Evolutionary conservation across 31 red algal species (phyloP).

Genomic region (Porphyra umbilicalis): DNA sequence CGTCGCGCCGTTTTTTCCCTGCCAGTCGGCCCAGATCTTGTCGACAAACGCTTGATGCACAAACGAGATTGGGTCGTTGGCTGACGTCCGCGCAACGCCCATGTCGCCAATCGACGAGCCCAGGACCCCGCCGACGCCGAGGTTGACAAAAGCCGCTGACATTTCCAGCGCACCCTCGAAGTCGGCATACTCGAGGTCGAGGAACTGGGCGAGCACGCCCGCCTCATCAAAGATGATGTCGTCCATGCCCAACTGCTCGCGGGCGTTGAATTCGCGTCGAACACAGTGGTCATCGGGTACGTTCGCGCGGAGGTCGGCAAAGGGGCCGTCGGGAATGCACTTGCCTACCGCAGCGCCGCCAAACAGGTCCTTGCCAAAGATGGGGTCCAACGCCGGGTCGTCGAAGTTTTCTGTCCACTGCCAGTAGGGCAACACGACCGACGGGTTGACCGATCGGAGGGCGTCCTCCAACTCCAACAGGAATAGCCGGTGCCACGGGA

Average conservation of each 20-base stretch:
- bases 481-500: constrained; percentile 66
- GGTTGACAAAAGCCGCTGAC: constrained; percentile 25
- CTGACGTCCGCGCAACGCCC: constrained; percentile 1
- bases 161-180: constrained; percentile 34
- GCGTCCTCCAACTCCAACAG: constrained; percentile 41
- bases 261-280: constrained; percentile 21
- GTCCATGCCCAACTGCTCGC: constrained; percentile 23
- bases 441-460: constrained; percentile 44
- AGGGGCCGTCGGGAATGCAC: constrained; percentile 34
- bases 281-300: constrained; percentile 23
- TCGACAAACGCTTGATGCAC: constrained; percentile 53
- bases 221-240: background rate
- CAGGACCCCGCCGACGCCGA: constrained; percentile 20
- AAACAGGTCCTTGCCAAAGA: constrained; percentile 12
- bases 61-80: constrained; percentile 51
- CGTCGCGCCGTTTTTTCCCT: background rate
- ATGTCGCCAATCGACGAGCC: background rate
- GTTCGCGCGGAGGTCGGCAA: constrained; percentile 8
- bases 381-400: constrained; percentile 21
- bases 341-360: constrained; percentile 7
- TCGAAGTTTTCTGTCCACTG: constrained; percentile 32
- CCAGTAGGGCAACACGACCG: constrained; percentile 53
- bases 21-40: constrained; percentile 34
- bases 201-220: background rate
- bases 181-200: constrained; percentile 5